Conservation (phyloP, 1,284 basidiomycete species). For the Coniferiporia weirii region DNA sequence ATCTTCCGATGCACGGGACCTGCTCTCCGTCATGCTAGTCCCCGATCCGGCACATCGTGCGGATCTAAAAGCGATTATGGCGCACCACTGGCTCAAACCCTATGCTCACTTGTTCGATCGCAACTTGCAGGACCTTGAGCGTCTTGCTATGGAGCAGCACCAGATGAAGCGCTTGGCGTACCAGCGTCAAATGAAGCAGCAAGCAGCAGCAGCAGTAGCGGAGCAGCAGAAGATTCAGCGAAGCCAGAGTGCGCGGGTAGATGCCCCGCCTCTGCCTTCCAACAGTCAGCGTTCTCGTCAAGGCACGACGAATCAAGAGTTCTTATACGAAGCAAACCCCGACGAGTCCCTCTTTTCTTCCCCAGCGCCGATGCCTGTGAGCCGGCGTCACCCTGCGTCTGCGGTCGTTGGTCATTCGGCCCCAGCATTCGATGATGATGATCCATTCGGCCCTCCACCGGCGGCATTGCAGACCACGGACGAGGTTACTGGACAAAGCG, state of each 20-base stretch:
- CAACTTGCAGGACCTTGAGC: conserved; percentile 75
- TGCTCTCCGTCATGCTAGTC: conserved; percentile 82
- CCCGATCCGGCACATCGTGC: conserved; percentile 75
- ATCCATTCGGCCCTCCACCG: conserved; percentile 43
- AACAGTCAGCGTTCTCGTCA: conserved; percentile 21
- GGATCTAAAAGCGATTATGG: conserved; percentile 72
- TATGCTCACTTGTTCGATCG: conserved; percentile 66
- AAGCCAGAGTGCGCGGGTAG: conserved; percentile 41
- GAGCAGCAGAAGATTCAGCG: conserved; percentile 35
- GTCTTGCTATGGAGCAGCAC: conserved; percentile 78
- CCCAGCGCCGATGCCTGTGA: conserved; percentile 26
- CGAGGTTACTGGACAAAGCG: conserved; percentile 4
- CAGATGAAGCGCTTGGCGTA: conserved; percentile 78
- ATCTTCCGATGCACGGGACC: conserved; percentile 69
- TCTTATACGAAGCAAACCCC: conserved; percentile 47
- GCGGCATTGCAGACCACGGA: conserved; percentile 20
- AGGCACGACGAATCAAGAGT: conserved; percentile 42
- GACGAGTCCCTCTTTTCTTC: conserved; percentile 41
- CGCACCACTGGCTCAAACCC: conserved; percentile 75
- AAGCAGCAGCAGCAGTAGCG: conserved; percentile 33
- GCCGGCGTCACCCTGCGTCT: conserved; percentile 35
- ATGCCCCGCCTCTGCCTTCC: conserved; percentile 31
- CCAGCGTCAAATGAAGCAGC: conserved; percentile 64
- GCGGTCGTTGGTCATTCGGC: conserved; percentile 40
- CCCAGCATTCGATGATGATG: conserved; percentile 37